Conservation (phyloP, 164 flowering plant species). For the Hamamelis virginiana region DNA sequence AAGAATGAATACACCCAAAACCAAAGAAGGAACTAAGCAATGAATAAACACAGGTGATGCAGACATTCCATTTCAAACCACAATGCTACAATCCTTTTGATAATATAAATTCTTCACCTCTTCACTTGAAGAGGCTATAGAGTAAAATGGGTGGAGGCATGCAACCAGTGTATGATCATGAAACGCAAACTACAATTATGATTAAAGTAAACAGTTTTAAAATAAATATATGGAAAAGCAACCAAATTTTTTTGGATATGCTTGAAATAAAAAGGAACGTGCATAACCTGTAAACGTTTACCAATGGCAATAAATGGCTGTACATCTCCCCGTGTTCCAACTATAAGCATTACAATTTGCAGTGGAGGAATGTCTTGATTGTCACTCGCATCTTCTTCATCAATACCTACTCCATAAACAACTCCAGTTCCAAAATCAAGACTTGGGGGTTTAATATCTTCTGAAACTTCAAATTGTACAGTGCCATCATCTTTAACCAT, state of each 20-base stretch:
- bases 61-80: too few relatives aligned
- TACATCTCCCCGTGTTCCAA: slow-evolving; percentile 68
- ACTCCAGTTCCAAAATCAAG: slow-evolving; percentile 37
- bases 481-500: slow-evolving; percentile 46
- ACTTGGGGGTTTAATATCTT: slow-evolving; percentile 29
- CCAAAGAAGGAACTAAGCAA: too few relatives aligned
- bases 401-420: slow-evolving; percentile 18
- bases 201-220: too few relatives aligned
- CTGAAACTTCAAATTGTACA: slow-evolving; percentile 49
- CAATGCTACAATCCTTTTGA: too few relatives aligned
- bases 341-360: slow-evolving; percentile 63
- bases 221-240: too few relatives aligned
- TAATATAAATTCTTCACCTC: too few relatives aligned
- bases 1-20: too few relatives aligned
- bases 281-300: slow-evolving; percentile 50
- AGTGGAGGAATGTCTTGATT: slow-evolving; percentile 38
- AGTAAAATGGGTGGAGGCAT: too few relatives aligned
- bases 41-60: too few relatives aligned
- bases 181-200: too few relatives aligned
- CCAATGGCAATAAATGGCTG: slow-evolving; percentile 71
- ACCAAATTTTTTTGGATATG: not conserved
- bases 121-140: too few relatives aligned
- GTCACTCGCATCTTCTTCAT: slow-evolving; percentile 19
- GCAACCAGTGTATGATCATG: too few relatives aligned
- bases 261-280: slow-evolving; percentile 1